A percentile compares a stretch with the other conserved stretches of the same genome.
Conservation (phyloP, 176 grass and related monocot species). For the Avena insularis region DNA sequence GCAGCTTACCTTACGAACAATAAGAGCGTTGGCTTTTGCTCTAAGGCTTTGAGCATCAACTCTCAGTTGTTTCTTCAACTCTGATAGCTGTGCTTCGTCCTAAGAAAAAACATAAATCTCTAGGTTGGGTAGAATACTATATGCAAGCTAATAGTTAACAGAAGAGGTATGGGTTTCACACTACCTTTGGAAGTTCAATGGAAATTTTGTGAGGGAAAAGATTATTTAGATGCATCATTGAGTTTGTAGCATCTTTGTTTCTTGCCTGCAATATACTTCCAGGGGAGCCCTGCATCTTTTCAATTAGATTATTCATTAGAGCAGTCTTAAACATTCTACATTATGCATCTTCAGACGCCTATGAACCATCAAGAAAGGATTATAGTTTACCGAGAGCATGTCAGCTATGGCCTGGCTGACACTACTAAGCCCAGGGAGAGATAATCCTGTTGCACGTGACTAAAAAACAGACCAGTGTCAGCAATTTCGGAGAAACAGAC, state of each 20-base stretch:
- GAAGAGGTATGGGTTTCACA: slow-evolving; percentile 2
- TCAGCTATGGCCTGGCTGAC: background rate
- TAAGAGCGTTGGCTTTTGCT: slow-evolving; percentile 68
- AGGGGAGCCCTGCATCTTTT: slow-evolving; percentile 50
- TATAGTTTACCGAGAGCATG: background rate
- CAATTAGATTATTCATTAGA: background rate
- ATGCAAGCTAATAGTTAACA: slow-evolving; percentile 25
- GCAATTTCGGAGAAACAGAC: background rate
- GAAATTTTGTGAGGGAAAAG: slow-evolving; percentile 85
- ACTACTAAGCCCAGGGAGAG: background rate
- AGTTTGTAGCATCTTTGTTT: slow-evolving; percentile 56
- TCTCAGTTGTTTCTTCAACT: slow-evolving; percentile 80
- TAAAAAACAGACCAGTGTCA: slow-evolving; percentile 33
- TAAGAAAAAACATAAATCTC: slow-evolving; percentile 34
- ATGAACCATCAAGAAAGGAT: background rate
- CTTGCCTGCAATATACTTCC: slow-evolving; percentile 49
- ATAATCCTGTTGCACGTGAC: background rate
- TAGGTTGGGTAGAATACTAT: slow-evolving; percentile 37
- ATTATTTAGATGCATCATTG: slow-evolving; percentile 56
- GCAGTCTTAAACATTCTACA: slow-evolving; percentile 9
- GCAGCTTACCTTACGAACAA: slow-evolving; percentile 60
- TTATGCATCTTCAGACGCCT: slow-evolving; percentile 33
- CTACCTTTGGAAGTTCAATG: slow-evolving; percentile 77
- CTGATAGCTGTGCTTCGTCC: slow-evolving; percentile 64
- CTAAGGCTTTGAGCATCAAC: slow-evolving; percentile 66